Evolutionary conservation across 345 rosid genomes (phyloP).

Genomic region (Linum trigynum): DNA sequence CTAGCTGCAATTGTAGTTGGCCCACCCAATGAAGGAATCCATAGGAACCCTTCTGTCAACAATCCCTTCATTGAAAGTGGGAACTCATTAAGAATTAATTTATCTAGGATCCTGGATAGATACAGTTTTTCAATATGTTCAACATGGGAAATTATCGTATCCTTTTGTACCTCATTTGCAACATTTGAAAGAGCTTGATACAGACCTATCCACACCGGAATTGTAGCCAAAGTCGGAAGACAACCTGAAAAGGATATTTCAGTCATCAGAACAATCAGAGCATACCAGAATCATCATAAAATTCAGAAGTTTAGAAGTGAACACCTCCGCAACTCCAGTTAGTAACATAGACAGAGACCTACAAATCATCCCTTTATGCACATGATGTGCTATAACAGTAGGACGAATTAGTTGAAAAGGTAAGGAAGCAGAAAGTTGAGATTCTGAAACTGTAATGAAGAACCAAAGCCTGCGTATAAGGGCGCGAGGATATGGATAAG

Average conservation of each 20-base stretch:
- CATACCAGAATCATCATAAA: background rate
- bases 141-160: background rate
- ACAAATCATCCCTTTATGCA: background rate
- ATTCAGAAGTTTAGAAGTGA: background rate
- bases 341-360: background rate
- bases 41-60: constrained; percentile 93
- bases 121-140: background rate
- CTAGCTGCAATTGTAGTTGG: constrained; percentile 97
- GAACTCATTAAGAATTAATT: constrained; percentile 12
- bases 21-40: constrained; percentile 96
- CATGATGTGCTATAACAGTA: background rate
- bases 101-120: background rate
- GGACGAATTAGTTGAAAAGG: too few species aligned
- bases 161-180: constrained; percentile 72
- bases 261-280: constrained; percentile 12
- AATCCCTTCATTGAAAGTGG: constrained; percentile 45
- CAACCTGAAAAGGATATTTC: constrained; percentile 51
- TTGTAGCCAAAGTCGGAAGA: constrained; percentile 82
- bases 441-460: background rate
- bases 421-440: background rate
- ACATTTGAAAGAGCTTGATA: constrained; percentile 98
- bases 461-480: background rate
- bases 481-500: background rate
- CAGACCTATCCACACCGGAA: constrained; percentile 96
- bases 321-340: background rate